A percentile compares a stretch with the other conserved stretches of the same genome.
Evolutionary conservation across 1,284 basidiomycete genomes (phyloP).

Genomic region (Meira nashicola): DNA sequence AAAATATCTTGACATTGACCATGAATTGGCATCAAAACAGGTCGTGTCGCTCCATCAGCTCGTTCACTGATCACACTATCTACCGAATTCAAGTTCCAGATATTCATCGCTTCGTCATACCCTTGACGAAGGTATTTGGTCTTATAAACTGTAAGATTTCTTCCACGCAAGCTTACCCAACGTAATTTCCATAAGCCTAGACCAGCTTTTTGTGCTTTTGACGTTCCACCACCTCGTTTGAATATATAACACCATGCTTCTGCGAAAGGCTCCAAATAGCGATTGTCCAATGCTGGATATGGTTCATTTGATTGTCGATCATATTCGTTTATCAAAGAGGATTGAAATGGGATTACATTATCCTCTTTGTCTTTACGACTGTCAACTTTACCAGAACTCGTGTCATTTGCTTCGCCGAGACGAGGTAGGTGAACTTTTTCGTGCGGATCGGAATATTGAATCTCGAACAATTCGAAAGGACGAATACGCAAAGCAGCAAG

Average conservation of each 20-base stretch:
- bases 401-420: neutral
- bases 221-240: conserved; percentile 19
- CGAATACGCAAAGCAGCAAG: conserved; percentile 24
- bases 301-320: neutral
- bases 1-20: conserved; percentile 3
- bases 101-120: conserved; percentile 15
- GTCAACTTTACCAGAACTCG: neutral
- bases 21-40: conserved; percentile 12
- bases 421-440: conserved; percentile 30
- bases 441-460: conserved; percentile 29
- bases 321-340: too few relatives aligned
- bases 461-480: conserved; percentile 35
- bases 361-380: too few relatives aligned
- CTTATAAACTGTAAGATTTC: conserved; percentile 27
- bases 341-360: too few relatives aligned
- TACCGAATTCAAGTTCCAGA: conserved; percentile 20
- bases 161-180: conserved; percentile 29
- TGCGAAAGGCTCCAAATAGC: conserved; percentile 29
- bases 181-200: conserved; percentile 40
- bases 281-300: conserved; percentile 11
- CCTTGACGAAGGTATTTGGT: conserved; percentile 20
- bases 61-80: conserved; percentile 19
- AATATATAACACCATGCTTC: conserved; percentile 40
- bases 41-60: conserved; percentile 17
- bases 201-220: conserved; percentile 16